Conservation (phyloP, 768 basidiomycete species). For the Hydnum rufescens region DNA sequence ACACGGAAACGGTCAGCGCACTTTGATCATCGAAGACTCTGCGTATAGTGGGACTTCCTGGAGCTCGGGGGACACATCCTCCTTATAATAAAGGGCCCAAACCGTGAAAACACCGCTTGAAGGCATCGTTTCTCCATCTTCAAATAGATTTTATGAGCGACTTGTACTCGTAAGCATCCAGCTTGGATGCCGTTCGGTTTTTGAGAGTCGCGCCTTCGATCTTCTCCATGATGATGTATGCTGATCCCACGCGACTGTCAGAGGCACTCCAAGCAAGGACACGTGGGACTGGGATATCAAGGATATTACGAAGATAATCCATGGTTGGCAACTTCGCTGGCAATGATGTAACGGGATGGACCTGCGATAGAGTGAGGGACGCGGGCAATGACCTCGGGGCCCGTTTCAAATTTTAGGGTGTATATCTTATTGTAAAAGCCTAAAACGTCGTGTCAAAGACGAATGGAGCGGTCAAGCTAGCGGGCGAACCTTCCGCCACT, state of each 20-base stretch:
- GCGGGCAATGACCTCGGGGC: too few species aligned
- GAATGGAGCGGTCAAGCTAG: too few species aligned
- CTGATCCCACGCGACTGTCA: conserved; percentile 20
- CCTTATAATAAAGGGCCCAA: conserved; percentile 5
- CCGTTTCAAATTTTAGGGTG: too few species aligned
- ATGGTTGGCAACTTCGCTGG: conserved; percentile 31
- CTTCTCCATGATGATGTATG: conserved; percentile 30
- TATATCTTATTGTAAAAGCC: too few species aligned
- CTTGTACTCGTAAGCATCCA: neutral
- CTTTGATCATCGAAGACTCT: too few species aligned
- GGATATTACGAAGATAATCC: conserved; percentile 21
- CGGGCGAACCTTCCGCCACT: too few species aligned
- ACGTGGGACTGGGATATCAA: conserved; percentile 24
- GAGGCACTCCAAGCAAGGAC: conserved; percentile 24
- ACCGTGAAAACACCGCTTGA: conserved; percentile 15
- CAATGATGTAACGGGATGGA: conserved; percentile 23
- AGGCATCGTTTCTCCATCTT: conserved; percentile 13
- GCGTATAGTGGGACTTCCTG: too few species aligned
- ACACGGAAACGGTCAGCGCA: too few species aligned
- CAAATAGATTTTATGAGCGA: neutral
- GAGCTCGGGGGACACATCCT: conserved; percentile 13
- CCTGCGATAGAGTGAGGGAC: conserved; percentile 22
- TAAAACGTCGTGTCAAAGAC: too few species aligned
- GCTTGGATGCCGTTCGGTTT: neutral
- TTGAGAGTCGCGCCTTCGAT: conserved; percentile 1